phyloP scores from a whole-genome alignment of 2,329 filamentous ascomycete genomes.

The Beauveria bassiana region DNA sequence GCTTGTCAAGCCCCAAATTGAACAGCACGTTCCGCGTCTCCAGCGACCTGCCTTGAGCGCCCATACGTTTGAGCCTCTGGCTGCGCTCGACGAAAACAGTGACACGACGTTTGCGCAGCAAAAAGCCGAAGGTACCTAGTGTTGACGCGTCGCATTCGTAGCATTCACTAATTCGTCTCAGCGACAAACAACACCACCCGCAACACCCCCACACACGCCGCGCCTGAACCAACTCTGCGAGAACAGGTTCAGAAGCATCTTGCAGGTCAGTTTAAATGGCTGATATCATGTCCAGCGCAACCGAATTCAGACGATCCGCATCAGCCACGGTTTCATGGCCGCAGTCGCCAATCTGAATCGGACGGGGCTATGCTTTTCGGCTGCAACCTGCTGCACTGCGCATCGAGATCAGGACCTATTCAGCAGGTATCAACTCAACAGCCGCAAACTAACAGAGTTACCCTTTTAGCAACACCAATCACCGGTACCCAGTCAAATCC shows the following conservation, averaged over 20 bases:
- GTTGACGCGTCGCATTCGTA: constrained; percentile 14
- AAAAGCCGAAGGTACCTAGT: not conserved
- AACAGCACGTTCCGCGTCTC: constrained; percentile 17
- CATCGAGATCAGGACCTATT: constrained; percentile 18
- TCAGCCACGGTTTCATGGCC: constrained; percentile 12
- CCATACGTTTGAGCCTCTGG: constrained; percentile 26
- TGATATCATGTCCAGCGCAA: constrained; percentile 33
- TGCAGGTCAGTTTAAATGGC: constrained; percentile 43
- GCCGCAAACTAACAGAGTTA: constrained; percentile 31
- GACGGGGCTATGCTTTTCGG: constrained; percentile 30
- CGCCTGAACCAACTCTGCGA: constrained; percentile 18
- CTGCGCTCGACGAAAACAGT: constrained; percentile 6
- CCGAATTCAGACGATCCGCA: constrained; percentile 17
- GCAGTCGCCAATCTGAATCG: constrained; percentile 19
- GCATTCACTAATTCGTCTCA: constrained; percentile 1
- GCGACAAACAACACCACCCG: not conserved
- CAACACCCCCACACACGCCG: constrained; percentile 16
- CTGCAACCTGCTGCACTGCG: constrained; percentile 43
- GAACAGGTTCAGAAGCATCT: constrained; percentile 35
- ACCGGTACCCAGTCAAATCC: not conserved
- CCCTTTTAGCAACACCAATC: constrained; percentile 38
- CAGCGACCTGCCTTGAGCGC: constrained; percentile 24
- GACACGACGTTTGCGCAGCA: not conserved
- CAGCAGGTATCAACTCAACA: constrained; percentile 13
- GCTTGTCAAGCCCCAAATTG: constrained; percentile 14